Percentiles rank a stretch among this genome's conserved stretches.
phyloP scores from a whole-genome alignment of 495 filamentous ascomycete species.

The Daldinia caldariorum region DNA sequence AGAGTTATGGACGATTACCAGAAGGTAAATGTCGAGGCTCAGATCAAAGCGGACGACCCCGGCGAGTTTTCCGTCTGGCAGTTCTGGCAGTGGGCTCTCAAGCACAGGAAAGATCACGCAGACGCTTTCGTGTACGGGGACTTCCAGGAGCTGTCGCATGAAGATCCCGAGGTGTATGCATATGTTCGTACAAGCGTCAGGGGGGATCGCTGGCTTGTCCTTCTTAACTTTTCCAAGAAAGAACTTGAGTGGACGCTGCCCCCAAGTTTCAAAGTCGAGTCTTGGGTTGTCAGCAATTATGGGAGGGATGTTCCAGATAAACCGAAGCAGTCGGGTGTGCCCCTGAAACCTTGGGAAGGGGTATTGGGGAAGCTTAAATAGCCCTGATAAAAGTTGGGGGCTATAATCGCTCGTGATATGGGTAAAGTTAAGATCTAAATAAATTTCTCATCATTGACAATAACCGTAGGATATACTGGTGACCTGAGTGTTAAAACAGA shows the following conservation, averaged over 20 bases:
- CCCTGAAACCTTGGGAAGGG: conserved; percentile 43
- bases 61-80: conserved; percentile 53
- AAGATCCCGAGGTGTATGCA: conserved; percentile 44
- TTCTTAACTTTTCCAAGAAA: conserved; percentile 44
- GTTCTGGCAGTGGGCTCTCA: conserved; percentile 59
- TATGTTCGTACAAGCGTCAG: conserved; percentile 43
- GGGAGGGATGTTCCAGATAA: conserved; percentile 25
- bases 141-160: conserved; percentile 53
- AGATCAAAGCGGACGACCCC: conserved; percentile 38
- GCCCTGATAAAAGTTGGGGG: not conserved
- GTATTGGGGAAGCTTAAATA: conserved; percentile 33
- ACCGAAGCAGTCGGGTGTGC: conserved; percentile 29
- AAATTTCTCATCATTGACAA: not conserved
- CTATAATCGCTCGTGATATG: not conserved
- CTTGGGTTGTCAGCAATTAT: conserved; percentile 37
- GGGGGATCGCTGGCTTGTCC: conserved; percentile 43
- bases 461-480: not conserved
- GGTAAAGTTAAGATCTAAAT: not conserved
- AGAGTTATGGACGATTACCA: conserved; percentile 56
- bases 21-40: conserved; percentile 57
- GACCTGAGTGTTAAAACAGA: no score
- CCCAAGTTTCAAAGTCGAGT: conserved; percentile 17
- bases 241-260: conserved; percentile 41
- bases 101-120: conserved; percentile 58
- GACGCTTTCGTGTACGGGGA: conserved; percentile 70